A percentile compares a stretch with the other conserved stretches of the same genome.
Evolutionary conservation across 2,329 filamentous ascomycete genomes (phyloP).

Genomic region (Neonectria ditissima): DNA sequence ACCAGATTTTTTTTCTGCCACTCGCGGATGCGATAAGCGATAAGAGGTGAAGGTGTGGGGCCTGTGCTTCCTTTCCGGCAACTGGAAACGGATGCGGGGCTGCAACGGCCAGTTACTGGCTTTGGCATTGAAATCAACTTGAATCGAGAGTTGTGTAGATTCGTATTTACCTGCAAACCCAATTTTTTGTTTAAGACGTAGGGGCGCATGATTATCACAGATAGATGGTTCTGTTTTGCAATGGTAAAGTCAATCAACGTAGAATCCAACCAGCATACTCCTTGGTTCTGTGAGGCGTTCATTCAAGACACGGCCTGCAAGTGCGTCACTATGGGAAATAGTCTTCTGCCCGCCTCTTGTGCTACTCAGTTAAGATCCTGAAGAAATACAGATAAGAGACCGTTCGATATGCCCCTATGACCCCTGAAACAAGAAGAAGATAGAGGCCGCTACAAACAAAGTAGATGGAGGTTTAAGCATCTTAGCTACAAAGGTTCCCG

Average conservation of each 20-base stretch:
- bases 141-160: constrained; percentile 14
- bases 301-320: not conserved
- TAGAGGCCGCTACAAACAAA: not conserved
- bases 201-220: not conserved
- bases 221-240: not conserved
- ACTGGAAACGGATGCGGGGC: constrained; percentile 24
- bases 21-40: constrained; percentile 42
- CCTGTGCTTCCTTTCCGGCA: constrained; percentile 27
- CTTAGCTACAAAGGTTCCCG: constrained; percentile 26
- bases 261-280: not conserved
- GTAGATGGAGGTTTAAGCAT: constrained; percentile 1
- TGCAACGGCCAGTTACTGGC: constrained; percentile 21
- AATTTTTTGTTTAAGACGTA: too few species aligned
- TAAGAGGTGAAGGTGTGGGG: constrained; percentile 39
- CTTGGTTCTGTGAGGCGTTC: not conserved
- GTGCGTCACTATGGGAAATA: not conserved
- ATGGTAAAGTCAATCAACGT: not conserved
- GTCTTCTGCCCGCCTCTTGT: not conserved
- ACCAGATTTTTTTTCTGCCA: constrained; percentile 33
- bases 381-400: not conserved
- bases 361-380: not conserved
- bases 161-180: constrained; percentile 9
- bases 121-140: constrained; percentile 16
- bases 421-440: not conserved
- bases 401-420: not conserved